Evolutionary conservation across 2,329 filamentous ascomycete genomes (phyloP), one percentile per base, ranked within the genome.

Genomic region (Dothiorella sarmentorum): DNA sequence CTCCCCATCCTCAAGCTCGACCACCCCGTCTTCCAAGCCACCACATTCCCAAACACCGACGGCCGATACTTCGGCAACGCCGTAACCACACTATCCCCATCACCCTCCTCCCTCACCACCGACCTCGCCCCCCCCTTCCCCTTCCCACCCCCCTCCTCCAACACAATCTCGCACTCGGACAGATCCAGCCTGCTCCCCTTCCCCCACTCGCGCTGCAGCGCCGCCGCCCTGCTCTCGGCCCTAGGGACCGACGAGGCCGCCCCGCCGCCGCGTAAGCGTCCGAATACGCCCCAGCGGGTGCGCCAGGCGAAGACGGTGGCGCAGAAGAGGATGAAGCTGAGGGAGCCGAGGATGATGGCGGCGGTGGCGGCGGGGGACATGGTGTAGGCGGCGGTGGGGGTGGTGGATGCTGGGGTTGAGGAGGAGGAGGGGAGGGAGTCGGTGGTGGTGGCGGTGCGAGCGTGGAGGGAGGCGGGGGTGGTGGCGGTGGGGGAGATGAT

Each of bases 401-500:
- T 71, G 57, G 75, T 74, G 43, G 70, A 64, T 5, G 78, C 77
- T 3, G 79, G 72, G 10, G 72, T 69, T 7, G 70, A 70, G 65
- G 80, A 69, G 40, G 72, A 65, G 13, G 70, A 65, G 59, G 70
- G 71, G 62, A 76, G 76, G 45, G 69, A 73, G 58, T 71, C 68
- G 17, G 69, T 65, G 66, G 76, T 75, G 61, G 75, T 76, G 49
- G 75, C 63, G 42, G 73, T 76, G 60, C 73, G 68, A n/a, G 67
- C 65, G 60, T 74, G 62, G 49, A 73, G 65, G 6, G 75, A 73
- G 26, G 70, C 61, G n/a, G 78, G 78, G 53, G 80, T 77, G 26
- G 75, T 78, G 62, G 72, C 67, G 57, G 79, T 74, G 57, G 76
- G 73, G 53, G 68, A 63, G 65, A 75, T 64, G 64, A 78, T 70